Conservation (phyloP, 2,329 filamentous ascomycete genomes). For the Monosporascus sp. region DNA sequence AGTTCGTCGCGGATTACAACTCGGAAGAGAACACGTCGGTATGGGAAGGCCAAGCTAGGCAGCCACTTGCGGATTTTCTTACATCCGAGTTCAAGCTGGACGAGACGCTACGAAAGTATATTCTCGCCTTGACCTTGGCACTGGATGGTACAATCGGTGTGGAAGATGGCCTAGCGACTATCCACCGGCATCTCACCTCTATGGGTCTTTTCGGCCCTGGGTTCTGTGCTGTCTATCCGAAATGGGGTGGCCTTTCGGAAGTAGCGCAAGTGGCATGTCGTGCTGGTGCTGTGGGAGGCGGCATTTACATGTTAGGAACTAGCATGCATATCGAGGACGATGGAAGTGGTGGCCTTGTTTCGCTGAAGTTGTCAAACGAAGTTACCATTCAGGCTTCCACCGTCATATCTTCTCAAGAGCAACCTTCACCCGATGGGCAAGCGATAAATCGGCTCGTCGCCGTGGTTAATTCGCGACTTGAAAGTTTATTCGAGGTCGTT, state of each 20-base stretch:
- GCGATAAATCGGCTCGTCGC: slow-evolving; percentile 57
- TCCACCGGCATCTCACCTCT: slow-evolving; percentile 76
- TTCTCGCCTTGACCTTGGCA: slow-evolving; percentile 67
- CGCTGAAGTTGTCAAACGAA: slow-evolving; percentile 50
- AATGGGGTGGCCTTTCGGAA: slow-evolving; percentile 88
- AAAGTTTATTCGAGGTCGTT: slow-evolving; percentile 60
- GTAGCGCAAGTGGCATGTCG: slow-evolving; percentile 88
- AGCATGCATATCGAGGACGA: slow-evolving; percentile 43
- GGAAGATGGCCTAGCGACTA: slow-evolving; percentile 61
- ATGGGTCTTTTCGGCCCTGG: slow-evolving; percentile 84
- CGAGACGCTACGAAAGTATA: slow-evolving; percentile 55
- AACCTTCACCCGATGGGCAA: slow-evolving; percentile 17
- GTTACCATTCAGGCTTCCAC: slow-evolving; percentile 49
- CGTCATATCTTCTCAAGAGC: slow-evolving; percentile 42
- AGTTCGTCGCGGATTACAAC: slow-evolving; percentile 73
- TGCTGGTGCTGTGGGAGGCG: slow-evolving; percentile 84
- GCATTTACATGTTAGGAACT: slow-evolving; percentile 79
- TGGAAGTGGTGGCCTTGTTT: slow-evolving; percentile 25
- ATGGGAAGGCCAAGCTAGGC: slow-evolving; percentile 53
- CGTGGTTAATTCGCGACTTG: slow-evolving; percentile 62
- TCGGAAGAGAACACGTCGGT: slow-evolving; percentile 45
- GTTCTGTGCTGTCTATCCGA: slow-evolving; percentile 84
- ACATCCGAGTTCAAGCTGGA: slow-evolving; percentile 62
- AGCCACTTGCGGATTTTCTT: slow-evolving; percentile 54
- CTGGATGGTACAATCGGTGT: slow-evolving; percentile 59